Evolutionary conservation across 257 asterid genomes (phyloP).

Genomic region (Solanum ahanhuiri): DNA sequence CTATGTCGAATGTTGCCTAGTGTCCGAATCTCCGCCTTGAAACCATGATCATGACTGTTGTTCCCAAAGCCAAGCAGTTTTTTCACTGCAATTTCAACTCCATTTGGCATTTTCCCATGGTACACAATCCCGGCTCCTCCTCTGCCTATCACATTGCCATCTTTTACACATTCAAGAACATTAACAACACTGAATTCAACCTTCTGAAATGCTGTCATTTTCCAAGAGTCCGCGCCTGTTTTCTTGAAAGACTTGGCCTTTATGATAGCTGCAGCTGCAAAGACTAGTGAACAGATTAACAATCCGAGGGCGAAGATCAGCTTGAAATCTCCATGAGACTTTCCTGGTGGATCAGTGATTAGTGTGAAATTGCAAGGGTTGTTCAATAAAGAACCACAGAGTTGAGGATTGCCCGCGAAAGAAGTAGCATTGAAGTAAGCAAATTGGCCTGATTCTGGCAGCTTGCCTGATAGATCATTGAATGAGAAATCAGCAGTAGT

Average conservation of each 20-base stretch:
- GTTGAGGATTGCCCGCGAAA: constrained; percentile 65
- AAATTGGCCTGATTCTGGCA: constrained; percentile 83
- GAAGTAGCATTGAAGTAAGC: constrained; percentile 65
- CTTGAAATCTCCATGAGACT: constrained; percentile 49
- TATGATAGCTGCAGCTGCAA: constrained; percentile 57
- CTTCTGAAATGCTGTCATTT: constrained; percentile 80
- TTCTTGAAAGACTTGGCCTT: constrained; percentile 81
- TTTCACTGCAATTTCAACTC: constrained; percentile 80
- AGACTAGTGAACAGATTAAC: constrained; percentile 53
- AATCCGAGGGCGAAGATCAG: constrained; percentile 71
- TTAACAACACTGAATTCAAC: constrained; percentile 61
- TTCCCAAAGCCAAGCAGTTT: constrained; percentile 51
- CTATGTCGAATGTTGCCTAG: constrained; percentile 85
- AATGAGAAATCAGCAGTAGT: constrained; percentile 87
- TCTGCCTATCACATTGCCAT: constrained; percentile 83
- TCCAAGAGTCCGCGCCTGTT: constrained; percentile 45
- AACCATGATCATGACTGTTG: constrained; percentile 74
- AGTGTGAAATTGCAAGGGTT: constrained; percentile 50
- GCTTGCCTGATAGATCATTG: constrained; percentile 71
- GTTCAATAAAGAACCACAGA: constrained; percentile 60
- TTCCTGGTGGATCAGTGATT: constrained; percentile 10
- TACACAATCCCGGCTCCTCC: constrained; percentile 95
- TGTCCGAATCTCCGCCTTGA: constrained; percentile 72
- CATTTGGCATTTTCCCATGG: constrained; percentile 66
- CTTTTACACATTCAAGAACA: constrained; percentile 75